Evolutionary conservation across 2,329 filamentous ascomycete species (phyloP), one percentile per base, ranked within the genome.

Genomic region (Aspergillus puulaauensis): DNA sequence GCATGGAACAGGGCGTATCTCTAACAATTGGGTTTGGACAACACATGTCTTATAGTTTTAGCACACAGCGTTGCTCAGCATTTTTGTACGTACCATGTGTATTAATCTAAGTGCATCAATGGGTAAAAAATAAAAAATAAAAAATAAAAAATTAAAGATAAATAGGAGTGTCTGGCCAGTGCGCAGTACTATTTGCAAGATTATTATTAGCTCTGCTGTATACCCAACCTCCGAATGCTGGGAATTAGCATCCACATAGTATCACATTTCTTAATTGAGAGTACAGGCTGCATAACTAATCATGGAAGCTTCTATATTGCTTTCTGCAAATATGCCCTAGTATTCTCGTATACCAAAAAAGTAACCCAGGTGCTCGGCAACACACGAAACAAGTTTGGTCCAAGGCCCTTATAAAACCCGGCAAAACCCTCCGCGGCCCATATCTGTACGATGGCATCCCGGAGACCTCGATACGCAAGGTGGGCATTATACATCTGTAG

Each of bases 341-440:
- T 88, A 74, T 98, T 98, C 79, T 99, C 95, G 76, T 98, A 98
- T 23, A 98, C 93, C 67, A 99, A 76, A 72, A 99, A 98, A 1
- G 93, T 98, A 54, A 97, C 91, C 85, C 95, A 96, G 3, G 95
- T 98, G 33, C 92, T 93, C 3, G 95, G 95, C 74, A 99, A 81
- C 27, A 98, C 95, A 60, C 95, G 85, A 52, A 96, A 80, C n/a
- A 96, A 83, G 64, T 93, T 96, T 1, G 93, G 93, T 41, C 91
- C 86, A 57, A 98, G 79, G 2, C 95, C 95, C 64, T 93, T 91
- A 75, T 98, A 99, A 75, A 97, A 98, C 0, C 93, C 93, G 9
- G 83, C 78, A 33, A 90, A 59, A 0, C 95, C 93, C 70, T 97
- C 93, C 64, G 90, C 88, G 54, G 70, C 77, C 86, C 90, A 96